phyloP scores from a whole-genome alignment of 202 grass and related monocot genomes.

The Brachypodium distachyon region DNA sequence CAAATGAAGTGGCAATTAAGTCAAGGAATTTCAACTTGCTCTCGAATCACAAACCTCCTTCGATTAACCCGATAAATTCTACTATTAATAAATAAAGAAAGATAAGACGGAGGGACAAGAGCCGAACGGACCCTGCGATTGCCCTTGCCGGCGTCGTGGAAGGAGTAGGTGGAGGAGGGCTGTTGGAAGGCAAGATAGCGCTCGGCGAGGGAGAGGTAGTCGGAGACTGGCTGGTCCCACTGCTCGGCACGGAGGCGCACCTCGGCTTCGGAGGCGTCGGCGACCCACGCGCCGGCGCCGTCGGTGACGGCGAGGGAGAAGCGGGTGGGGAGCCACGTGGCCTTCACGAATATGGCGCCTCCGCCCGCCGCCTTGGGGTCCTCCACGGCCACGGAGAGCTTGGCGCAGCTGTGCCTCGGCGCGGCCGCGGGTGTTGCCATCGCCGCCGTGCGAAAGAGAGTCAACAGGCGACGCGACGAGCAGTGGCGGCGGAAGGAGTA shows the following conservation, averaged over 20 bases:
- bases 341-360: slow-evolving; percentile 50
- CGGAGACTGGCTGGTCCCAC: slow-evolving; percentile 71
- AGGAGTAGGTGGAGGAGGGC: slow-evolving; percentile 58
- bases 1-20: neutral
- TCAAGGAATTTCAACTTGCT: neutral
- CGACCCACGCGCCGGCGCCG: slow-evolving; percentile 70
- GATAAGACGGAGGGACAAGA: neutral
- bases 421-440: slow-evolving; percentile 30
- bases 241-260: slow-evolving; percentile 83
- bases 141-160: slow-evolving; percentile 69
- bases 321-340: slow-evolving; percentile 57
- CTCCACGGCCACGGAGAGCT: slow-evolving; percentile 58
- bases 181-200: slow-evolving; percentile 73
- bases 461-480: neutral
- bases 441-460: neutral
- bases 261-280: slow-evolving; percentile 71
- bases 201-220: slow-evolving; percentile 66
- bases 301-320: slow-evolving; percentile 85
- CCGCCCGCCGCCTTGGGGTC: slow-evolving; percentile 33
- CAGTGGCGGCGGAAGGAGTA: neutral
- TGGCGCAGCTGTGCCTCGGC: slow-evolving; percentile 74
- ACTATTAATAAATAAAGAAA: neutral
- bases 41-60: neutral
- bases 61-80: neutral
- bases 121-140: slow-evolving; percentile 38